phyloP scores from a whole-genome alignment of 805 yeast genomes.

The Saturnispora mendoncae region DNA sequence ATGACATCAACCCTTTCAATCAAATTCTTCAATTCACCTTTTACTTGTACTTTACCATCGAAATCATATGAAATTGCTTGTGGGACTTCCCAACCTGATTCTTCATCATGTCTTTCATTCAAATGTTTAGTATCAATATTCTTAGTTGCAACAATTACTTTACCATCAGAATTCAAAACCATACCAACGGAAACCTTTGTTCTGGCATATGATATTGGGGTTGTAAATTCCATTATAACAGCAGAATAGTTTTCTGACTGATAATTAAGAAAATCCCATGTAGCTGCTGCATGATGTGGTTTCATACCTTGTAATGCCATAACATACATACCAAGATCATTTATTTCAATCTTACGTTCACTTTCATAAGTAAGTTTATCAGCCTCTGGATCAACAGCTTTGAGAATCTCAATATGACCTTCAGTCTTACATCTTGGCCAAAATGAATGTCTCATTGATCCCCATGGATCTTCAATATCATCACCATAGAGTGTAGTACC shows the following conservation, averaged over 20 bases:
- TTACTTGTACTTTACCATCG: constrained; percentile 36
- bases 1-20: constrained; percentile 94
- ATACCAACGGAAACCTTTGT: constrained; percentile 77
- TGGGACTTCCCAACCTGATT: constrained; percentile 91
- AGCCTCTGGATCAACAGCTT: constrained; percentile 14
- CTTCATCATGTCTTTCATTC: constrained; percentile 52
- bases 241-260: constrained; percentile 69
- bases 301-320: constrained; percentile 99
- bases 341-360: constrained; percentile 20
- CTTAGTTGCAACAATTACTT: constrained; percentile 51
- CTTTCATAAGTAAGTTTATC: constrained; percentile 8
- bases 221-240: constrained; percentile 88
- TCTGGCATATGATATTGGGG: constrained; percentile 82
- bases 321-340: constrained; percentile 68
- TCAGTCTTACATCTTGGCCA: constrained; percentile 82
- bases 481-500: constrained; percentile 86
- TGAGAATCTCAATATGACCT: constrained; percentile 47
- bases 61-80: constrained; percentile 47
- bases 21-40: constrained; percentile 52
- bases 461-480: constrained; percentile 84
- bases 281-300: constrained; percentile 96
- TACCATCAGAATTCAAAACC: constrained; percentile 52
- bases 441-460: constrained; percentile 88
- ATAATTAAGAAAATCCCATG: constrained; percentile 91
- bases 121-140: constrained; percentile 57